These are phyloP conservation scores for Physcomitrium patens DNA, from an alignment of 225 moss, liverwort and hornwort genomes.

Conservation along the genomic window DNA sequence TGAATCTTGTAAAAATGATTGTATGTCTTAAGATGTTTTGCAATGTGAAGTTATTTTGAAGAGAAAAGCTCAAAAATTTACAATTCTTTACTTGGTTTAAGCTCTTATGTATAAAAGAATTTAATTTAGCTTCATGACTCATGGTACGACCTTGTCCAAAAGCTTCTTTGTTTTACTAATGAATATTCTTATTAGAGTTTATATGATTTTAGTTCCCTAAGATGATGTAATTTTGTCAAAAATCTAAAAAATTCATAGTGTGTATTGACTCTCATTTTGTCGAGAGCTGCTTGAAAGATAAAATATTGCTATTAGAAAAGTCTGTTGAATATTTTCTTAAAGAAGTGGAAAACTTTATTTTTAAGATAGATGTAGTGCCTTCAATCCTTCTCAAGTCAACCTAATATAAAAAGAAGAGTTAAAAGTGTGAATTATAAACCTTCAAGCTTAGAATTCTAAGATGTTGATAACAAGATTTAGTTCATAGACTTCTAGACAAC, in stretches of 20 bases:
- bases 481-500: slow-evolving; percentile 56
- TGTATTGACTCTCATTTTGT: no score
- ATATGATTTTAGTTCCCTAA: background rate
- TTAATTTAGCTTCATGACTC: slow-evolving; percentile 31
- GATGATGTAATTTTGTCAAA: slow-evolving; percentile 1
- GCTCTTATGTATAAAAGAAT: background rate
- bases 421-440: slow-evolving; percentile 22
- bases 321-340: slow-evolving; percentile 23
- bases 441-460: slow-evolving; percentile 29
- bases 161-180: slow-evolving; percentile 40
- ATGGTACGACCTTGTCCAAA: slow-evolving; percentile 37
- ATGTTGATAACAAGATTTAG: slow-evolving; percentile 41
- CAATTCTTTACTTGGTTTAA: background rate
- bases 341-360: slow-evolving; percentile 28
- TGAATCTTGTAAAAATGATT: slow-evolving; percentile 33
- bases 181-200: slow-evolving; percentile 17
- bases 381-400: background rate
- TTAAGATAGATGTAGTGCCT: background rate
- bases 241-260: background rate
- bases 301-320: slow-evolving; percentile 22
- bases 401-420: background rate
- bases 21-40: slow-evolving; percentile 46
- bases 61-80: background rate
- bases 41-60: slow-evolving; percentile 37
- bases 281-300: background rate